Base-by-base conservation (phyloP, 306 rosid genomes). In the Quercus suber region DNA sequence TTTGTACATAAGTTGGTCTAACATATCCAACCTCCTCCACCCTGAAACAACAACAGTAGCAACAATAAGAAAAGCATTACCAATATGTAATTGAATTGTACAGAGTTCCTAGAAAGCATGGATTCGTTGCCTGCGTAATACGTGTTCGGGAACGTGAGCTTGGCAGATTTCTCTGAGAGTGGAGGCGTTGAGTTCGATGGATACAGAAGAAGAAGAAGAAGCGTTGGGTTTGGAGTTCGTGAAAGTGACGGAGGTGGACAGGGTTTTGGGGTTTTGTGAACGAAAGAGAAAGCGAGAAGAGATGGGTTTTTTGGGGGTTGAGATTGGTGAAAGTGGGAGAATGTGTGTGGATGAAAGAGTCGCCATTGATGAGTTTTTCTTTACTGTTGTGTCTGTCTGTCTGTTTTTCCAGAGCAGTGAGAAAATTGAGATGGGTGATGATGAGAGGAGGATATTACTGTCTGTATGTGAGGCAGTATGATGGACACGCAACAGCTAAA, bases 11-110 rank as follows among this genome's bases (percentile, higher is more conserved):
- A 18, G 97, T 95, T 64, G 98, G 97, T 55, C 71, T 58, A 28
- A 86, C 82, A 87, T 84, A 93, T 15, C 99, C 97, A 84, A 92
- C 74, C 80, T 95, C 97, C 82, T 93, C 98, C 83, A 87, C 89
- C 82, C 94, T 90, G 86, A 77, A 81, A 79, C 78, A 84, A 15
- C 41, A 49, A 6, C 18, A 20, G 0, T 28, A 21, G 25, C 30
- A n/a, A 14, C 65, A 59, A 59, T 27, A 6, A 59, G 15, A 58
- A n/a, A 23, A 23, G 30, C 65, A 59, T 59, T 59, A 23, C 17
- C 65, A 59, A 23, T 23, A 23, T 21, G n/a, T 68, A 20, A 12
- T 6, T 7, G 2, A 19, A 9, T 35, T 33, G 8, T 35, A 19
- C 41, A n/a, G 27, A 49, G 17, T 49, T 18, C 19, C n/a, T 9